Conservation (phyloP, 1,284 basidiomycete species). For the Laetiporus sulphureus region DNA sequence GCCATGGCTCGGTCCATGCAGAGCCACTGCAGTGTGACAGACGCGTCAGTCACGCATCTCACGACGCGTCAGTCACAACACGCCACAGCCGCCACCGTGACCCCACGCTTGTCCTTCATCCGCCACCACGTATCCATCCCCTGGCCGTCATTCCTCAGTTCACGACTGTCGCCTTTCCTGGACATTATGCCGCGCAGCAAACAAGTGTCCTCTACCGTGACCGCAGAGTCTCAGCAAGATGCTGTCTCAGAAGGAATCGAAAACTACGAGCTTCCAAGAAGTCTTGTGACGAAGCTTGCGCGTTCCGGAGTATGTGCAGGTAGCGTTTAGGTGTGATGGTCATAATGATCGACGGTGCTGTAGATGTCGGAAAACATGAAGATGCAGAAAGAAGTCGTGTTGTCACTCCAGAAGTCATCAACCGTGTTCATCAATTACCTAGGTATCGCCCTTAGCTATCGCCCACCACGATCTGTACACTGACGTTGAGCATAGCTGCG, state of each 20-base stretch:
- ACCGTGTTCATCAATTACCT: slow-evolving; percentile 91
- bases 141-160: too few species aligned
- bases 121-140: too few species aligned
- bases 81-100: too few species aligned
- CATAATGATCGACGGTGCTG: not conserved
- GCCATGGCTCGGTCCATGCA: too few species aligned
- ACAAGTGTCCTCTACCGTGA: too few species aligned
- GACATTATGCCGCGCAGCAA: too few species aligned
- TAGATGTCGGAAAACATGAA: slow-evolving; percentile 83
- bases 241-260: slow-evolving; percentile 76
- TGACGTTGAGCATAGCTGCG: slow-evolving; percentile 37
- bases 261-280: slow-evolving; percentile 81
- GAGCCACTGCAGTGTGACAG: too few species aligned
- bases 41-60: too few species aligned
- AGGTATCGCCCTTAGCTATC: slow-evolving; percentile 54
- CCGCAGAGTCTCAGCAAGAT: slow-evolving; percentile 70
- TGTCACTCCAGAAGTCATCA: slow-evolving; percentile 78
- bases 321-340: not conserved
- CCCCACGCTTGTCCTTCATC: too few species aligned
- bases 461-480: too few species aligned
- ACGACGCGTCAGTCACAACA: too few species aligned
- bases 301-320: slow-evolving; percentile 51
- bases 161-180: too few species aligned
- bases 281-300: slow-evolving; percentile 75
- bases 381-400: slow-evolving; percentile 80